Base-by-base conservation (phyloP, 2,329 filamentous ascomycete genomes). In the Endoconidiophora laricicola region DNA sequence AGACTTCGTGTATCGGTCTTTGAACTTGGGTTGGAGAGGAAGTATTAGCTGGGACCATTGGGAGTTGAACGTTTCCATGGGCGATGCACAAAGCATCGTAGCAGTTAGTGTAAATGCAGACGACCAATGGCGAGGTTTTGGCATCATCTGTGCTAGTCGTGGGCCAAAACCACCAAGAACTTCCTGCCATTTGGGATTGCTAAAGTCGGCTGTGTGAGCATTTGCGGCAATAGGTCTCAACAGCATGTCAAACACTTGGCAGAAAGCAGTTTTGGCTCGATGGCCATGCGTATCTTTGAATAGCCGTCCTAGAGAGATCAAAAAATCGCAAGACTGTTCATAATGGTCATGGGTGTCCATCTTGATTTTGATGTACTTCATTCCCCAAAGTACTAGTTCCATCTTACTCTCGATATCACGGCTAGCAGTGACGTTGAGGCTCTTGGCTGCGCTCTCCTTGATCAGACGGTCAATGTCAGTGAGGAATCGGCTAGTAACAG, bases 221-320 rank as follows among this genome's bases (percentile, higher is more conserved):
- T 79, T 84, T 3, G 85, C 85, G 12, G 90, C 90, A 46, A 98
- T 81, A 1, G 88, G 86, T 12, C 95, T 73, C 22, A 98, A 67
- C 24, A 98, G 71, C 57, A 84, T 83, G 58, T 94, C 86, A 48
- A 98, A 75, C 20, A 94, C 80, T 59, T 94, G 84, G 61, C 91
- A 96, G 60, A 95, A 98, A 0, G 88, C 86, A 57, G 90, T 83
- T 63, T 98, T 98, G 59, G 96, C 80, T 54, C 79, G 80, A 56
- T 86, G 85, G 0, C 91, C 91, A 59, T 95, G 90, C 3, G 86
- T 84, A 57, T 79, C 81, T 49, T 79, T 76, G 62, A 95, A 96
- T 16, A 94, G 74, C 47, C 79, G 83, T 5, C 85, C 87, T 26
- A 98, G 67, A 0, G 80, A 77, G 46, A 82, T 76, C 67, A 98